Percentiles rank a stretch among this genome's conserved stretches.
phyloP scores from a whole-genome alignment of 345 rosid species.

The Trapa bicornis region DNA sequence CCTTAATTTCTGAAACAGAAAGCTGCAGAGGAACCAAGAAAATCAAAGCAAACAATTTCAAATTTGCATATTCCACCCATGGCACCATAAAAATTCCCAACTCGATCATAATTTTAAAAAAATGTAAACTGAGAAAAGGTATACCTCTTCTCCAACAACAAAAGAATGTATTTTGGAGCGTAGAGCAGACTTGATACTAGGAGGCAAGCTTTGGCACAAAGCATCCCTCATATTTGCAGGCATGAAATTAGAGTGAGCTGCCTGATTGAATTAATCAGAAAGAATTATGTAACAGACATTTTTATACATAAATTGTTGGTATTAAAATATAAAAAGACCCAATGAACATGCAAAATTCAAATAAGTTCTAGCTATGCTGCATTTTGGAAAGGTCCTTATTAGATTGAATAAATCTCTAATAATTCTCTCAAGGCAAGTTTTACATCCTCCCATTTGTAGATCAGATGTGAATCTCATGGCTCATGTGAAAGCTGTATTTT shows the following conservation, averaged over 20 bases:
- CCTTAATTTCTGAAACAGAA: slow-evolving; percentile 66
- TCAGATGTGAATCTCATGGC: no score
- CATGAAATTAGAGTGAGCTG: slow-evolving; percentile 65
- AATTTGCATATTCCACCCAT: not conserved
- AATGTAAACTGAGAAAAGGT: not conserved
- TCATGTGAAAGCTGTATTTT: no score
- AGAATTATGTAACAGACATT: not conserved
- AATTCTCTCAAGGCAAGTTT: not conserved
- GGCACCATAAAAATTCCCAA: not conserved
- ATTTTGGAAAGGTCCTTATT: not conserved
- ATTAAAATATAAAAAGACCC: not conserved
- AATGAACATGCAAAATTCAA: not conserved
- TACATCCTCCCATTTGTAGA: not conserved
- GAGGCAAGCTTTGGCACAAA: slow-evolving; percentile 76
- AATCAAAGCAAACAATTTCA: not conserved
- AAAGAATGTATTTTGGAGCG: slow-evolving; percentile 55
- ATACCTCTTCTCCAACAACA: slow-evolving; percentile 49
- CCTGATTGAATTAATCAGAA: slow-evolving; percentile 26
- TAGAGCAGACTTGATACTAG: slow-evolving; percentile 51
- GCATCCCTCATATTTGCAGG: slow-evolving; percentile 79
- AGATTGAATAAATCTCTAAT: no score
- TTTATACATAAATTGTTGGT: not conserved
- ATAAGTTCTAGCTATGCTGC: not conserved
- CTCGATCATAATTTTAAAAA: not conserved
- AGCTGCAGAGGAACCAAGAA: slow-evolving; percentile 36